Percentiles rank a stretch among this genome's conserved stretches.
These are phyloP conservation scores for Elaeis guineensis DNA, from an alignment of 176 grass and related monocot species.

Conservation along the genomic window DNA sequence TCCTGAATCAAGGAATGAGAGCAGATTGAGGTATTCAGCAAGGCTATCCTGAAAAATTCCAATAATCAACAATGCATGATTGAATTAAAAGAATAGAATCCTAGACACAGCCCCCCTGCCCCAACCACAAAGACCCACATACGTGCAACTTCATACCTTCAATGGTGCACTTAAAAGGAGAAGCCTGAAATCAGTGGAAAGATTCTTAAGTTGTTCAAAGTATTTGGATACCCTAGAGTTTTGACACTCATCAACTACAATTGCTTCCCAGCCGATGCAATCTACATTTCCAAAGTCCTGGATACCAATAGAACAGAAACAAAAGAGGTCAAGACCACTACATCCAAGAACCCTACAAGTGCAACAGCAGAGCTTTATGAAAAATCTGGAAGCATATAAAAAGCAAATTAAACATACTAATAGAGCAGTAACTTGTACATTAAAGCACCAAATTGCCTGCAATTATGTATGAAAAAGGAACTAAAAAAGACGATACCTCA, in stretches of 20 bases:
- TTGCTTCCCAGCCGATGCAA: constrained; percentile 53
- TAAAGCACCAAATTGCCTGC: too few relatives aligned
- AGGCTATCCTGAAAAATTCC: constrained; percentile 63
- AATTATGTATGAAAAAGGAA: constrained; percentile 2
- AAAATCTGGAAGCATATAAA: too few relatives aligned
- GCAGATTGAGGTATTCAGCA: constrained; percentile 58
- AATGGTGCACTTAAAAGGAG: constrained; percentile 52
- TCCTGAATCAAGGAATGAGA: constrained; percentile 67
- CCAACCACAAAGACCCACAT: too few relatives aligned
- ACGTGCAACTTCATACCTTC: constrained; percentile 31
- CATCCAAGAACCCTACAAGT: constrained; percentile 3
- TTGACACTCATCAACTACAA: constrained; percentile 75
- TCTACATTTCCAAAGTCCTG: constrained; percentile 58
- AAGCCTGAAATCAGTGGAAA: constrained; percentile 64
- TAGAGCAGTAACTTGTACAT: too few relatives aligned
- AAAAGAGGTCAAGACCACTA: constrained; percentile 7
- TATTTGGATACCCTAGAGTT: constrained; percentile 61
- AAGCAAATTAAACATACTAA: too few relatives aligned
- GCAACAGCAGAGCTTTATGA: too few relatives aligned
- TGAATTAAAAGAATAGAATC: constrained; percentile 7
- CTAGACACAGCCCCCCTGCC: background rate
- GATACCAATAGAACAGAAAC: constrained; percentile 13
- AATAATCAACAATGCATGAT: constrained; percentile 23
- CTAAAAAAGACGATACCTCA: constrained; percentile 49
- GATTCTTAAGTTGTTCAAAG: constrained; percentile 51